phyloP scores from a whole-genome alignment of 2,329 filamentous ascomycete species.

The Aaosphaeria pasadenensis region DNA sequence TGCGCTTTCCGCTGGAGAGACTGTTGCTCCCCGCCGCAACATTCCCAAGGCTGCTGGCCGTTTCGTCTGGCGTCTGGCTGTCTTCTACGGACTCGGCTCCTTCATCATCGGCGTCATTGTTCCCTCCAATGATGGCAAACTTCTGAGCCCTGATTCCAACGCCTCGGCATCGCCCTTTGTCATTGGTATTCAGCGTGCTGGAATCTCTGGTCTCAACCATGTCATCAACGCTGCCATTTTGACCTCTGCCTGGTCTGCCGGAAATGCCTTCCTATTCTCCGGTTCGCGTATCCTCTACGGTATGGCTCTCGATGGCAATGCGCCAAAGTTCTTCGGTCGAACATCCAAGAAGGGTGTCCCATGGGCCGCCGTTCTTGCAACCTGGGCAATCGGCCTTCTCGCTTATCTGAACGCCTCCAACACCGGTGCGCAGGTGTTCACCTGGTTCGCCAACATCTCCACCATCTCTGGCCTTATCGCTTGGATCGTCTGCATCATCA shows the following conservation, averaged over 20 bases:
- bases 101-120: slow-evolving; percentile 61
- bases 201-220: slow-evolving; percentile 64
- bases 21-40: slow-evolving; percentile 32
- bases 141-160: slow-evolving; percentile 36
- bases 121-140: slow-evolving; percentile 49
- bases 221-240: slow-evolving; percentile 76
- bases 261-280: slow-evolving; percentile 63
- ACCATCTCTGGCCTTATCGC: slow-evolving; percentile 56
- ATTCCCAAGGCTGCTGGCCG: slow-evolving; percentile 54
- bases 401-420: slow-evolving; percentile 51
- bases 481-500: slow-evolving; percentile 56
- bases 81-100: slow-evolving; percentile 54
- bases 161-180: slow-evolving; percentile 47
- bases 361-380: slow-evolving; percentile 36
- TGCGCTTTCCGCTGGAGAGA: slow-evolving; percentile 32
- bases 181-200: slow-evolving; percentile 66
- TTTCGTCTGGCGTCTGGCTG: slow-evolving; percentile 53
- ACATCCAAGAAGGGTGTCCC: slow-evolving; percentile 45
- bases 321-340: slow-evolving; percentile 49
- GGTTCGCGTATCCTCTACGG: slow-evolving; percentile 52
- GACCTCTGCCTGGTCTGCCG: slow-evolving; percentile 68
- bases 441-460: slow-evolving; percentile 70
- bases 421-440: slow-evolving; percentile 52
- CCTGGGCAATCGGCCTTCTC: slow-evolving; percentile 43
- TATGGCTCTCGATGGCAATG: slow-evolving; percentile 49